Base-by-base conservation (phyloP, 768 basidiomycete genomes). In the Xerocomus spinulosus region DNA sequence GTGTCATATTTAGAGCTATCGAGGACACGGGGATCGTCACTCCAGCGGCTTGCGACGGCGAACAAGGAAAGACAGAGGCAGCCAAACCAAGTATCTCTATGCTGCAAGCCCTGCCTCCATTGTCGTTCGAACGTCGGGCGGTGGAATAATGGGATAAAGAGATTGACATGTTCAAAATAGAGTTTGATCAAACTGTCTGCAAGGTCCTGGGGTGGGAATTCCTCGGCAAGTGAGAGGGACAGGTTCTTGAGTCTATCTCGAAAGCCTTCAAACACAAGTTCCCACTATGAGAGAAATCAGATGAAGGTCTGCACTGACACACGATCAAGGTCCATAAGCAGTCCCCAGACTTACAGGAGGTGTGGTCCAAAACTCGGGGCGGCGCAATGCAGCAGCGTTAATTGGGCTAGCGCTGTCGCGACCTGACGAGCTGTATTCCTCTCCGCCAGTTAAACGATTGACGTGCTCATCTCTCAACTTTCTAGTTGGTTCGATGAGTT, bases 11-110 rank as follows among this genome's bases (percentile, higher is more conserved):
- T 48, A 52, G 61, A 37, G 62, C 68, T 53, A n/a, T 68, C 60
- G 32, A 82, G 58, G 8, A 85, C 79, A 10, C 85, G 74, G 5
- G 73, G 70, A 59, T 89, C 81, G 43, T 81, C 69, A 50, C 77
- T 73, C 75, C 78, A 88, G 37, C 83, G 75, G 40, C 83, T 79
- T 2, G 81, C 85, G 25, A 85, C 71, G 15, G 89, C 85, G 63
- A 87, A 87, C 1, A 91, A 43, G 29, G 75, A 64, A 37, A 87
- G 62, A 53, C 83, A 83, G 6, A 85, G 70, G 41, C 73, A 72
- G 6, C 76, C 69, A 57, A 90, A 92, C 69, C 77, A 79, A 7
- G 71, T 62, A 49, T 86, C 76, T 14, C 67, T 70, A 24, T 75
- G 69, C 54, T 86, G 76, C 21, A 84, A 58, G 8, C 70, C 70